Conservation (phyloP, 1,139 yeast species). For the Yamadazyma friedrichii region DNA sequence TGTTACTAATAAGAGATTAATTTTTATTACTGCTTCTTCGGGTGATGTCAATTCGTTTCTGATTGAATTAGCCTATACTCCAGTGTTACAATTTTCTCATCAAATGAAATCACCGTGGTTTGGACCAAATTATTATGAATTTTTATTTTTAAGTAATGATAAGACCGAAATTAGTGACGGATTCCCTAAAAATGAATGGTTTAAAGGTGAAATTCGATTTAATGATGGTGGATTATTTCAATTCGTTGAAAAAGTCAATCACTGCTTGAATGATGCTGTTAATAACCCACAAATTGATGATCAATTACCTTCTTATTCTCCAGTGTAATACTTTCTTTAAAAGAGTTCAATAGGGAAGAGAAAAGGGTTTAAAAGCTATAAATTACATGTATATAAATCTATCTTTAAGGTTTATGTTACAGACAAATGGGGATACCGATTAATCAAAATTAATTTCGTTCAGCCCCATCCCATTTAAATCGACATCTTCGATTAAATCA, state of each 20-base stretch:
- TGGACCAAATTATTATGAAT: constrained; percentile 52
- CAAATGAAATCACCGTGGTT: constrained; percentile 52
- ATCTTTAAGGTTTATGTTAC: constrained; percentile 2
- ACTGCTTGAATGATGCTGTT: constrained; percentile 29
- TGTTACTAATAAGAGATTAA: constrained; percentile 35
- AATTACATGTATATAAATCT: constrained; percentile 1
- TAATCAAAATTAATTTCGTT: constrained; percentile 2
- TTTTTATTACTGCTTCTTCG: constrained; percentile 35
- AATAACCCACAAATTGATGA: constrained; percentile 43
- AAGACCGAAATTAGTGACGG: constrained; percentile 39
- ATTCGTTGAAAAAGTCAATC: constrained; percentile 30
- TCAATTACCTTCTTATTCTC: constrained; percentile 41
- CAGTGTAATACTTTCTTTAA: not conserved
- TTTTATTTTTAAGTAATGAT: constrained; percentile 35
- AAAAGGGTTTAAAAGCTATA: not conserved
- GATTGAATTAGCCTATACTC: constrained; percentile 25
- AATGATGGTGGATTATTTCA: constrained; percentile 50
- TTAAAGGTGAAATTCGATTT: constrained; percentile 38
- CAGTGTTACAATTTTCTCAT: constrained; percentile 31
- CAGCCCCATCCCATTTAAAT: not conserved
- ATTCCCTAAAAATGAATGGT: constrained; percentile 39
- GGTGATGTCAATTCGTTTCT: constrained; percentile 42
- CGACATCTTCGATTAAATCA: constrained; percentile 6
- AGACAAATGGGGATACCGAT: not conserved
- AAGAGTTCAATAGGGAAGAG: not conserved